Base-by-base conservation (phyloP, 208 protist species). In the Wallacemonas sp. region DNA sequence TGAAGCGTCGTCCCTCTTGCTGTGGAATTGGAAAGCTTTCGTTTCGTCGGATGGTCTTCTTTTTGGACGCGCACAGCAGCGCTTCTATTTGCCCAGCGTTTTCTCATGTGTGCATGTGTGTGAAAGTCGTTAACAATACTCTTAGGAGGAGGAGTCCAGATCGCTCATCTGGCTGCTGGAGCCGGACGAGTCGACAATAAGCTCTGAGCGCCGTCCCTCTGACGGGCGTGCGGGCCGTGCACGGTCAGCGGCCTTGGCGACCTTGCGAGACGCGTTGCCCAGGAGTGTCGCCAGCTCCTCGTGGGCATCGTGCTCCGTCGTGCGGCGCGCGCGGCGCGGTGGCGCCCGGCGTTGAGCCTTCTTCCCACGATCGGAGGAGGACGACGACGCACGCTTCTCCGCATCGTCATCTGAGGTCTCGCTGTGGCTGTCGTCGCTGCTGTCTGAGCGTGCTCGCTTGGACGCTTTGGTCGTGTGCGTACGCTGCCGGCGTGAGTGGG, bases 81-180 rank as follows among this genome's bases (percentile, higher is more conserved):
- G n/a, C n/a, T n/a, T n/a, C n/a, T n/a, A n/a, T n/a, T n/a, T n/a
- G n/a, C n/a, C n/a, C n/a, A n/a, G n/a, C n/a, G n/a, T n/a, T n/a
- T n/a, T n/a, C n/a, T n/a, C n/a, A n/a, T 58, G 1, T 58, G 8
- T 58, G 32, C 27, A 6, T 58, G 52, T 58, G 8, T 58, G 41
- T 47, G 5, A 23, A 8, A 38, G 4, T 38, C 34, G 34, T 38
- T n/a, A n/a, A n/a, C n/a, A n/a, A n/a, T n/a, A n/a, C n/a, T n/a
- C 41, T 47, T n/a, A 47, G 5, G 11, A 47, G 41, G 52, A 58
- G 30, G 12, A 21, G n/a, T n/a, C 52, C 9, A 58, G 52, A 21
- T 19, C 30, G 52, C 52, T 43, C 32, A 41, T 58, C n/a, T 24
- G n/a, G 23, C 52, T 58, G 30, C 52, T 58, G 4, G 52, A 58